phyloP scores from a whole-genome alignment of 768 basidiomycete genomes.

The Suillus cothurnatus region DNA sequence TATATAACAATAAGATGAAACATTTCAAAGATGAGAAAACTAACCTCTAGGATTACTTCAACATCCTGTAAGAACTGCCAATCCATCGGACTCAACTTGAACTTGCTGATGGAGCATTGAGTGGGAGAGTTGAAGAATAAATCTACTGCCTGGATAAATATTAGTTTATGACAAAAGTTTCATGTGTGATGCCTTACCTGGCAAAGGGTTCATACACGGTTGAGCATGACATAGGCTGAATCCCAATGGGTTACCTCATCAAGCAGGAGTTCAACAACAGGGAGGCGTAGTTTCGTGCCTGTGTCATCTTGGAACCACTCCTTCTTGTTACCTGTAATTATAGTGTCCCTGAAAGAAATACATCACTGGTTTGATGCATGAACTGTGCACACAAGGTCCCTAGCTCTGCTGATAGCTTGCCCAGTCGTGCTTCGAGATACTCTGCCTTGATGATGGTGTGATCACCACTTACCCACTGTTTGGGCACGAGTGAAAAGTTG shows the following conservation, averaged over 20 bases:
- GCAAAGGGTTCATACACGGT: conserved; percentile 3
- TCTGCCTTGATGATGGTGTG: not conserved
- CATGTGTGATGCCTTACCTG: conserved; percentile 3
- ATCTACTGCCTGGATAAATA: no score
- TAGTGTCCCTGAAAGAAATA: not conserved
- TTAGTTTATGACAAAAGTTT: not conserved
- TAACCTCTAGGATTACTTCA: no score
- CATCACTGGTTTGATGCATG: not conserved
- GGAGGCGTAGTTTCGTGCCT: not conserved
- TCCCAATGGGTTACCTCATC: conserved; percentile 43
- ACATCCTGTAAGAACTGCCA: no score
- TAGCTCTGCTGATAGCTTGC: not conserved
- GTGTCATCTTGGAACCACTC: not conserved
- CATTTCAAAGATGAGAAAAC: no score
- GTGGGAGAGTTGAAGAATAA: no score
- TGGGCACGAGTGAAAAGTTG: not conserved
- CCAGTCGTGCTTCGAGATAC: not conserved
- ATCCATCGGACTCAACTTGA: no score
- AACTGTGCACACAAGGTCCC: not conserved
- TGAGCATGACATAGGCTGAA: conserved; percentile 40
- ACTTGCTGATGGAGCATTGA: no score
- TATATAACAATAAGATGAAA: no score
- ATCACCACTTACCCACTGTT: not conserved
- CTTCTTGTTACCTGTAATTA: conserved; percentile 9
- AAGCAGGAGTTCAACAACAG: conserved; percentile 12